phyloP scores from a whole-genome alignment of 148 eudicot species.

The Fagopyrum tataricum region DNA sequence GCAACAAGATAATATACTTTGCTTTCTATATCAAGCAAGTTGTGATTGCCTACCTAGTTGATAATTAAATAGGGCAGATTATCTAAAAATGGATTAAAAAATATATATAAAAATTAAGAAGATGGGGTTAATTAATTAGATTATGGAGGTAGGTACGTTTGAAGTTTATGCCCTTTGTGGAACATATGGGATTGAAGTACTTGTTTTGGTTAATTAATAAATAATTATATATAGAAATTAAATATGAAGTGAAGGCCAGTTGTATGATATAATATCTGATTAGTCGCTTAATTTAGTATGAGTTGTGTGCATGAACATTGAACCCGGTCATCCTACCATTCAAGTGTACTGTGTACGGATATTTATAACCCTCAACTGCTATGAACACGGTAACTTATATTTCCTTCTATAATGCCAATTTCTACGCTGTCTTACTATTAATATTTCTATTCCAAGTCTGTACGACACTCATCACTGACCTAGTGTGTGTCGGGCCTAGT shows the following conservation, averaged over 20 bases:
- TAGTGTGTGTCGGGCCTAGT: too few relatives aligned
- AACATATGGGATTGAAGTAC: background rate
- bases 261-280: background rate
- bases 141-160: background rate
- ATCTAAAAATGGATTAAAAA: background rate
- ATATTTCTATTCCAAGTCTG: too few relatives aligned
- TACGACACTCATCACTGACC: too few relatives aligned
- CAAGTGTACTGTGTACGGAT: too few relatives aligned
- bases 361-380: too few relatives aligned
- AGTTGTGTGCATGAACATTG: constrained; percentile 7
- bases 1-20: background rate
- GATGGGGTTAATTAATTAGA: background rate
- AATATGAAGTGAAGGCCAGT: background rate
- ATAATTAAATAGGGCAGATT: background rate
- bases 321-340: background rate
- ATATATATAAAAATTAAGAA: background rate
- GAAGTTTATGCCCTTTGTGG: background rate
- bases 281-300: background rate
- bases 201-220: background rate
- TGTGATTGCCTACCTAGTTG: background rate
- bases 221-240: background rate
- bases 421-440: too few relatives aligned
- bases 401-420: too few relatives aligned
- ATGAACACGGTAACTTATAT: too few relatives aligned
- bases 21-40: background rate